Evolutionary conservation across 2,329 filamentous ascomycete genomes (phyloP), one percentile per base, ranked within the genome.

Genomic region (Sporothrix schenckii): DNA sequence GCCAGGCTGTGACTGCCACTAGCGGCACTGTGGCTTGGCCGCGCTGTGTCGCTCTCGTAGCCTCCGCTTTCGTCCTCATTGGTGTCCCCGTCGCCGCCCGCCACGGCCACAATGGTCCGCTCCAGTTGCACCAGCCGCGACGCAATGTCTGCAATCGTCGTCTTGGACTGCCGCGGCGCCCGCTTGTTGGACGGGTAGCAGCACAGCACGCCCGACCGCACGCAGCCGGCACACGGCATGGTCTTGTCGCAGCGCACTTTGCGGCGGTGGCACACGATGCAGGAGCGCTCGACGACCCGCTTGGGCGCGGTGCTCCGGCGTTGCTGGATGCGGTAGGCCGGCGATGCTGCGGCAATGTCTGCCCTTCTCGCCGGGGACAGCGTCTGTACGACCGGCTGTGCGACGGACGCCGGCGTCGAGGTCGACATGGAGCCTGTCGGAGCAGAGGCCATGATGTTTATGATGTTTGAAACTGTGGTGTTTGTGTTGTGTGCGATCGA

Each of bases 161-260:
- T 71, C 71, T 74, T 75, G 27, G 72, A 69, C 69, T 72, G 72
- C 1, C 74, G 72, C 1, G 73, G 56, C 2, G 68, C 39, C 54
- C 58, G 69, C 19, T 73, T 72, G 10, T 54, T 66, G 1, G 73
- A 56, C 7, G 74, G 74, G 41, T 76, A 76, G 72, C 74, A 74
- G 74, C 74, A 76, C 66, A 75, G 68, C 7, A 76, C 73, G 13
- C 73, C 73, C 0, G 72, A 70, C 4, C 74, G 72, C 14, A 69
- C 70, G 69, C 75, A 75, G n/a, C 73, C 74, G 58, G 72, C 70
- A 34, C 75, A 76, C 0, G 75, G 75, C 27, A 72, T 14, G 6
- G 70, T 71, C 74, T 75, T 76, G 71, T 76, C 75, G 69, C 75
- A 76, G n/a, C 72, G 72, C 49, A 76, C 74, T 66, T 76, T 76